Conservation (phyloP, 1,139 yeast species). For the Barnettozyma hawaiiensis region DNA sequence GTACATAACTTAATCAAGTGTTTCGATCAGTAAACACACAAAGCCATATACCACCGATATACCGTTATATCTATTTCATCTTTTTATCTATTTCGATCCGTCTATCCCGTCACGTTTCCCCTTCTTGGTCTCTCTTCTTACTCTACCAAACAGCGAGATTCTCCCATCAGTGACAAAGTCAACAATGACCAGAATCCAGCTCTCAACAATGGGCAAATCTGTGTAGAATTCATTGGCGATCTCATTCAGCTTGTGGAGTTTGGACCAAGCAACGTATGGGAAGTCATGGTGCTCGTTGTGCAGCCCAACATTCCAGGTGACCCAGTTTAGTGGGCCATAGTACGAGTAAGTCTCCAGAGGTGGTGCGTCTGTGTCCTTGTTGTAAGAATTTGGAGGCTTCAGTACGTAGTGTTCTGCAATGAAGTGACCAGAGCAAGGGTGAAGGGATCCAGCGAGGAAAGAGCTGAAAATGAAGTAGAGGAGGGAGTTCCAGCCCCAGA, state of each 20-base stretch:
- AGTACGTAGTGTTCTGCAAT: constrained; percentile 89
- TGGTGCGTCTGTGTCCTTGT: constrained; percentile 24
- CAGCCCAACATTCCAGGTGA: constrained; percentile 91
- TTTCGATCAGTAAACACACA: too few relatives aligned
- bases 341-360: constrained; percentile 74
- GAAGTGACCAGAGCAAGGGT: constrained; percentile 93
- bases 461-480: constrained; percentile 69
- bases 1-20: neutral
- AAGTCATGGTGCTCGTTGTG: constrained; percentile 96
- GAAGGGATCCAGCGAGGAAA: constrained; percentile 85
- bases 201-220: constrained; percentile 68
- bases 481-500: constrained; percentile 62
- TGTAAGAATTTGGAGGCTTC: constrained; percentile 45
- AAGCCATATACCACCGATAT: too few relatives aligned
- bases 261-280: constrained; percentile 90
- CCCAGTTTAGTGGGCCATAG: constrained; percentile 68
- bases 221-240: constrained; percentile 80
- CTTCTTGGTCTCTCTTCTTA: constrained; percentile 45
- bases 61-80: neutral
- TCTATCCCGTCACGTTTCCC: constrained; percentile 5
- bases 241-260: constrained; percentile 55
- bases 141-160: constrained; percentile 74
- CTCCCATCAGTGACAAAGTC: constrained; percentile 66
- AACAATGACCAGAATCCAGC: constrained; percentile 75
- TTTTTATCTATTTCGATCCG: neutral